phyloP scores from a whole-genome alignment of 139 green algal species.

The Chlorella sp. region DNA sequence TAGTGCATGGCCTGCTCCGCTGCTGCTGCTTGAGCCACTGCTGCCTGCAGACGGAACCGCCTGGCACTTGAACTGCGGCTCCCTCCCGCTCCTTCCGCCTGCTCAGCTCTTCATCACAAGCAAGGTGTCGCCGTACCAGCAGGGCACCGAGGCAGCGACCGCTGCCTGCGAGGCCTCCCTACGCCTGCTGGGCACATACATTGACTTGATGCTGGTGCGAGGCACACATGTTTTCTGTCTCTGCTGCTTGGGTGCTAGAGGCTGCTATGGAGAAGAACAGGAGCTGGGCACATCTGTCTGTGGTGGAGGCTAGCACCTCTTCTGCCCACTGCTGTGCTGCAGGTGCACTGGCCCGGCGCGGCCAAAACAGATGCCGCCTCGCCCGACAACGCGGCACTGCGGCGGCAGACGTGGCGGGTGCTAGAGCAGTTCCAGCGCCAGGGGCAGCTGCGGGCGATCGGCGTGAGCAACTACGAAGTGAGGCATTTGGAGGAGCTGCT shows the following conservation, averaged over 20 bases:
- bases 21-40: no score
- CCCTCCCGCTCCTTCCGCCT: no score
- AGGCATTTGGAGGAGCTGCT: slow-evolving; percentile 73
- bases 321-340: neutral
- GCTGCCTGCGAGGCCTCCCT: slow-evolving; percentile 1
- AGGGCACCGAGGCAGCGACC: neutral
- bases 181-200: neutral
- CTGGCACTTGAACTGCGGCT: no score
- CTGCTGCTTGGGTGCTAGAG: no score
- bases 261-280: no score
- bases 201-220: no score
- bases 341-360: slow-evolving; percentile 65
- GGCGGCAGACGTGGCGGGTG: slow-evolving; percentile 67
- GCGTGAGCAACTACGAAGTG: slow-evolving; percentile 74
- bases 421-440: slow-evolving; percentile 54
- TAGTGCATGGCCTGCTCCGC: no score
- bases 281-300: no score
- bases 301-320: no score
- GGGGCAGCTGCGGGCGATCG: slow-evolving; percentile 65
- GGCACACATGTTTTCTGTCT: no score
- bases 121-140: slow-evolving; percentile 50
- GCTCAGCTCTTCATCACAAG: slow-evolving; percentile 56
- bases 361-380: neutral
- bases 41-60: no score
- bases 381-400: slow-evolving; percentile 6